phyloP scores from a whole-genome alignment of 108 stramenopile genomes.

The Schizochytrium sp. region DNA sequence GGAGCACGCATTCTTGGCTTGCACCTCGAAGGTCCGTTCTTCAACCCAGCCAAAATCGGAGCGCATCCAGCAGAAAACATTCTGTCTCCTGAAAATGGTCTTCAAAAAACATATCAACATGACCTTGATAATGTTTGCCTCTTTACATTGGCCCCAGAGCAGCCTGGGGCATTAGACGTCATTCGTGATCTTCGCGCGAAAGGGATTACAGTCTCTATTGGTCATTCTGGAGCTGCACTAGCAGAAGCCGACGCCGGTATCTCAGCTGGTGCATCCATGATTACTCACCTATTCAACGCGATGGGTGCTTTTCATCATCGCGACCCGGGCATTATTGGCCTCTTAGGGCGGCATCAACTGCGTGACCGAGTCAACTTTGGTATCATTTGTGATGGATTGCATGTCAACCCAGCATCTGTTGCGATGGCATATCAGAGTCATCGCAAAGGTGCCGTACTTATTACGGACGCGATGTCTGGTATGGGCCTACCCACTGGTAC shows the following conservation, averaged over 20 bases:
- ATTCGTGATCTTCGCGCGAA: slow-evolving; percentile 53
- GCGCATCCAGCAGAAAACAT: slow-evolving; percentile 71
- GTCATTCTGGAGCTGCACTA: slow-evolving; percentile 74
- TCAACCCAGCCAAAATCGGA: slow-evolving; percentile 70
- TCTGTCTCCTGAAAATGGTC: neutral
- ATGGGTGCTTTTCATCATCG: slow-evolving; percentile 80
- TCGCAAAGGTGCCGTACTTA: slow-evolving; percentile 72
- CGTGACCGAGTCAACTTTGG: neutral
- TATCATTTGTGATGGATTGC: slow-evolving; percentile 72
- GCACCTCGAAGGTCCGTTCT: slow-evolving; percentile 80
- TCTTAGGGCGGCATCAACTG: slow-evolving; percentile 63
- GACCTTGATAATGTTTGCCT: slow-evolving; percentile 58
- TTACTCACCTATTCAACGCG: slow-evolving; percentile 80
- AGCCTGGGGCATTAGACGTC: slow-evolving; percentile 67
- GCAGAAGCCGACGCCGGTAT: slow-evolving; percentile 70
- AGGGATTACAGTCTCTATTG: slow-evolving; percentile 69
- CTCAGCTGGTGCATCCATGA: slow-evolving; percentile 71
- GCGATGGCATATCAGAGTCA: slow-evolving; percentile 73
- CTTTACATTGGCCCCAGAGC: slow-evolving; percentile 78
- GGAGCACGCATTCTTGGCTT: slow-evolving; percentile 71
- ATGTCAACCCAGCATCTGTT: slow-evolving; percentile 72
- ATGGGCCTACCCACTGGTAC: slow-evolving; percentile 75
- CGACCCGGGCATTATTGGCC: slow-evolving; percentile 76
- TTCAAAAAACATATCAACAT: slow-evolving; percentile 10
- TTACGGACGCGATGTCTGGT: slow-evolving; percentile 79